Evolutionary conservation across 345 rosid species (phyloP).

Genomic region (Rhizophora mangle): DNA sequence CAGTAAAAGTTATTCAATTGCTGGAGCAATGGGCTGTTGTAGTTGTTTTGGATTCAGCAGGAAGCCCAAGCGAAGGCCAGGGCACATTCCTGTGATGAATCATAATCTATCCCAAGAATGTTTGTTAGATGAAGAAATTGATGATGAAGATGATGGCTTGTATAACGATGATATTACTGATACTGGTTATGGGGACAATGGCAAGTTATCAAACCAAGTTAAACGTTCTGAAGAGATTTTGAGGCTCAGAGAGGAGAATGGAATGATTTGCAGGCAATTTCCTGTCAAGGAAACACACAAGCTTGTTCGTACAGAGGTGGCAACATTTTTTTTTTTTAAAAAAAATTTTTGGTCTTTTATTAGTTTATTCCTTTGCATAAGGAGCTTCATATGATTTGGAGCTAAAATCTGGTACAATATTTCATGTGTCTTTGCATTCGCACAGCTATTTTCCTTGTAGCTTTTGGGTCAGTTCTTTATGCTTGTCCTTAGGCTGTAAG

Average conservation of each 20-base stretch:
- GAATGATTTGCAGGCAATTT: constrained; percentile 78
- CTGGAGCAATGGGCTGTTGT: constrained; percentile 78
- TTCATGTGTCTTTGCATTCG: too few relatives aligned
- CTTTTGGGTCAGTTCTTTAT: background rate
- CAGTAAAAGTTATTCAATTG: constrained; percentile 49
- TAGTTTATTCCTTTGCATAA: background rate
- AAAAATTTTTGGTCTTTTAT: background rate
- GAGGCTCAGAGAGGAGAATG: constrained; percentile 61
- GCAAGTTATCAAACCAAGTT: constrained; percentile 43
- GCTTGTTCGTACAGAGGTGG: constrained; percentile 84
- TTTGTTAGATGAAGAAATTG: constrained; percentile 59
- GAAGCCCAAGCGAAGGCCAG: constrained; percentile 35
- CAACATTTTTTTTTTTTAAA: background rate
- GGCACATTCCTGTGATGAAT: constrained; percentile 36
- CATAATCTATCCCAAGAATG: constrained; percentile 44
- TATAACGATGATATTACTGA: constrained; percentile 56
- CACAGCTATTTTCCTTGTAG: background rate
- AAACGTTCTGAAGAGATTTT: constrained; percentile 74
- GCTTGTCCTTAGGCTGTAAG: background rate
- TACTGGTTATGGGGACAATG: constrained; percentile 48
- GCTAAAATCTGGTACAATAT: too few relatives aligned
- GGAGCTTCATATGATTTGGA: too few relatives aligned
- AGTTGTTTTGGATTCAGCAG: constrained; percentile 76
- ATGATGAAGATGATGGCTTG: constrained; percentile 48
- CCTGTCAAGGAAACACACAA: constrained; percentile 81